A percentile compares a stretch with the other conserved stretches of the same genome.
phyloP scores from a whole-genome alignment of 2,329 filamentous ascomycete species.

The Metarhizium rileyi region DNA sequence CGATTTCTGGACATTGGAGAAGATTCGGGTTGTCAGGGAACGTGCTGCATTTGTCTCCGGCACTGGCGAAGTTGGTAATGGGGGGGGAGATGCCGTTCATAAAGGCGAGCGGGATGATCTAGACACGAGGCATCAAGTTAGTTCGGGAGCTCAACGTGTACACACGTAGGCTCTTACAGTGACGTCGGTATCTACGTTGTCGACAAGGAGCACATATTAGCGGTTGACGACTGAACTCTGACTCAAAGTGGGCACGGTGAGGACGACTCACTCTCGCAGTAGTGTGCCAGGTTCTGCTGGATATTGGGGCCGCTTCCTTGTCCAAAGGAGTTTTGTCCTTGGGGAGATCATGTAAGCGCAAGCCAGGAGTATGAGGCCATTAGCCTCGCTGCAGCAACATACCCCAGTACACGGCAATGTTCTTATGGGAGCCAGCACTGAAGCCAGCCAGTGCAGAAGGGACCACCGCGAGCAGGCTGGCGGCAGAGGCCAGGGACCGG shows the following conservation, averaged over 20 bases:
- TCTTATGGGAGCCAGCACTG: slow-evolving; percentile 33
- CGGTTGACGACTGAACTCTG: not conserved
- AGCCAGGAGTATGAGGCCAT: not conserved
- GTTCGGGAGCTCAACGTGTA: not conserved
- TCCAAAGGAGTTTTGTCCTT: slow-evolving; percentile 52
- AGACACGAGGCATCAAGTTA: slow-evolving; percentile 4
- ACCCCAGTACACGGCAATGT: slow-evolving; percentile 61
- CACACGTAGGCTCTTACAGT: slow-evolving; percentile 34
- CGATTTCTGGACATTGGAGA: slow-evolving; percentile 53
- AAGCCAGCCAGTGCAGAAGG: slow-evolving; percentile 32
- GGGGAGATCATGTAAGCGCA: slow-evolving; percentile 12
- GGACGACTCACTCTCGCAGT: slow-evolving; percentile 44
- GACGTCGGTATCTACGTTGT: slow-evolving; percentile 30
- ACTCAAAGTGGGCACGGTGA: not conserved
- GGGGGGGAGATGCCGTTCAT: slow-evolving; percentile 45
- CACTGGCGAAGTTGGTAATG: slow-evolving; percentile 54
- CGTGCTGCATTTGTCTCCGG: slow-evolving; percentile 47
- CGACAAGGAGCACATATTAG: not conserved
- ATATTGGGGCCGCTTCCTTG: slow-evolving; percentile 28
- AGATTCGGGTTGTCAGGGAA: slow-evolving; percentile 31
- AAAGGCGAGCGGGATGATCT: slow-evolving; percentile 55
- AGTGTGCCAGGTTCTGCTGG: slow-evolving; percentile 46
- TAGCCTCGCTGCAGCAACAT: slow-evolving; percentile 9
- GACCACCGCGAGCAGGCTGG: slow-evolving; percentile 14
- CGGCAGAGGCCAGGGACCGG: slow-evolving; percentile 8